These are phyloP conservation scores for Jimgerdemannia flammicorona DNA, from an alignment of 192 early-diverging fungal genomes.

Conservation along the genomic window DNA sequence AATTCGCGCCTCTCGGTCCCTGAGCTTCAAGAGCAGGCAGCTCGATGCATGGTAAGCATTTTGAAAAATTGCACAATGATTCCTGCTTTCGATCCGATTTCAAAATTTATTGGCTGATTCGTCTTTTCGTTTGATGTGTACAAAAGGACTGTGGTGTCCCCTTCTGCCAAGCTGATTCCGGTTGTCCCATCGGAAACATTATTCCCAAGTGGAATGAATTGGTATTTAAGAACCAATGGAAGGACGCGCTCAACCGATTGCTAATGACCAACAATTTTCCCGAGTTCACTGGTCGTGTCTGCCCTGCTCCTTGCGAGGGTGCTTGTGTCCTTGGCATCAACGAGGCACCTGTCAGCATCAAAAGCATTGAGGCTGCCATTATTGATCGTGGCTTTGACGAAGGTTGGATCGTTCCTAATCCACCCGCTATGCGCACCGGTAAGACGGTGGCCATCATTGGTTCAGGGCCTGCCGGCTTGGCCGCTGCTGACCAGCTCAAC, in stretches of 20 bases:
- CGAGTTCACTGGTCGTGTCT: slow-evolving; percentile 98
- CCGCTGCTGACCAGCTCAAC: slow-evolving; percentile 97
- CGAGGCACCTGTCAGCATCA: slow-evolving; percentile 92
- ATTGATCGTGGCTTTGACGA: slow-evolving; percentile 96
- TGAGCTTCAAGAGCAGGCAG: slow-evolving; percentile 88
- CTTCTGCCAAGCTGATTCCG: slow-evolving; percentile 96
- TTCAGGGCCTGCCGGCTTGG: slow-evolving; percentile 93
- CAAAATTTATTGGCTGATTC: no score
- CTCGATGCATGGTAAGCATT: slow-evolving; percentile 78
- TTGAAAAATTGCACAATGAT: no score
- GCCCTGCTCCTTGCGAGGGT: slow-evolving; percentile 97
- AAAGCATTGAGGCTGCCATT: slow-evolving; percentile 96
- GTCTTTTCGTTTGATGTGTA: no score
- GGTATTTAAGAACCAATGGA: slow-evolving; percentile 95
- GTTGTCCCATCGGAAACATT: slow-evolving; percentile 98
- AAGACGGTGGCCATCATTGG: slow-evolving; percentile 87
- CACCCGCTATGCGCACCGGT: slow-evolving; percentile 77
- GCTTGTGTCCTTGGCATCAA: slow-evolving; percentile 96
- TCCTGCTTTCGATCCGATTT: no score
- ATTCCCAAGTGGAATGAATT: slow-evolving; percentile 99
- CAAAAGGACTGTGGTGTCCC: slow-evolving; percentile 85
- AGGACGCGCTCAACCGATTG: slow-evolving; percentile 89
- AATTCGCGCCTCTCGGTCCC: slow-evolving; percentile 77
- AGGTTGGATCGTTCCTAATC: slow-evolving; percentile 94
- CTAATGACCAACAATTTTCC: slow-evolving; percentile 99